Conservation (phyloP, 2,329 filamentous ascomycete species). For the Colletotrichum eremochloae region DNA sequence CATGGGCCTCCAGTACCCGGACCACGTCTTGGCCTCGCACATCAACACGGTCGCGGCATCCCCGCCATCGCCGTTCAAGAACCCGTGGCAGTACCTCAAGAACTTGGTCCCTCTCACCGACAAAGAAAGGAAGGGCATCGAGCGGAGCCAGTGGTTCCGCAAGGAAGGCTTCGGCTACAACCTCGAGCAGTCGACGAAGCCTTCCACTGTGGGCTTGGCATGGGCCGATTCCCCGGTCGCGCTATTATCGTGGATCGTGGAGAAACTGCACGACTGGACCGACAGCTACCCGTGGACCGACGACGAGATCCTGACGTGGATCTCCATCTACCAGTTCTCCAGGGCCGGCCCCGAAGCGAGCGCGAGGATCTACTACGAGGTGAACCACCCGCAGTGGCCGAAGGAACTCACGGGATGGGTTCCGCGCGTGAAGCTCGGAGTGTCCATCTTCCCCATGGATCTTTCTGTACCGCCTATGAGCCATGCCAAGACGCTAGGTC, state of each 20-base stretch:
- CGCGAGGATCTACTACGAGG: constrained; percentile 80
- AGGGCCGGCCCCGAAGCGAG: constrained; percentile 77
- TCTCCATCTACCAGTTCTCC: constrained; percentile 80
- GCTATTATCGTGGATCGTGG: constrained; percentile 82
- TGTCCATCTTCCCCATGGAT: constrained; percentile 71
- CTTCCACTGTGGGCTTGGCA: constrained; percentile 79
- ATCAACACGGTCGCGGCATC: constrained; percentile 66
- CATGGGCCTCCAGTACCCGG: constrained; percentile 71
- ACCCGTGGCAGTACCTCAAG: constrained; percentile 70
- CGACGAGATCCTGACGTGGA: constrained; percentile 82
- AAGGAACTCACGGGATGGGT: constrained; percentile 48
- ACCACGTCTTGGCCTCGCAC: constrained; percentile 70
- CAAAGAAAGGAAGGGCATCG: constrained; percentile 64
- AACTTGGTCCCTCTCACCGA: constrained; percentile 67
- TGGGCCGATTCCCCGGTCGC: constrained; percentile 78
- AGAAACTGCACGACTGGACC: constrained; percentile 84
- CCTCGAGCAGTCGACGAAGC: constrained; percentile 73
- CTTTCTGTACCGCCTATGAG: constrained; percentile 65
- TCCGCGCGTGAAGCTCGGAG: constrained; percentile 56
- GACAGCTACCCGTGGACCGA: constrained; percentile 80
- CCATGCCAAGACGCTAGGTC: constrained; percentile 71
- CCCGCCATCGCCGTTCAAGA: constrained; percentile 62
- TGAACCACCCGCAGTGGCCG: constrained; percentile 55
- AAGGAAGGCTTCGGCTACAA: constrained; percentile 71
- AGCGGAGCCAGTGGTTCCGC: constrained; percentile 69